Percentiles rank a stretch among this genome's conserved stretches.
Evolutionary conservation across 2,329 filamentous ascomycete genomes (phyloP).

Genomic region (Penicillium sp.): DNA sequence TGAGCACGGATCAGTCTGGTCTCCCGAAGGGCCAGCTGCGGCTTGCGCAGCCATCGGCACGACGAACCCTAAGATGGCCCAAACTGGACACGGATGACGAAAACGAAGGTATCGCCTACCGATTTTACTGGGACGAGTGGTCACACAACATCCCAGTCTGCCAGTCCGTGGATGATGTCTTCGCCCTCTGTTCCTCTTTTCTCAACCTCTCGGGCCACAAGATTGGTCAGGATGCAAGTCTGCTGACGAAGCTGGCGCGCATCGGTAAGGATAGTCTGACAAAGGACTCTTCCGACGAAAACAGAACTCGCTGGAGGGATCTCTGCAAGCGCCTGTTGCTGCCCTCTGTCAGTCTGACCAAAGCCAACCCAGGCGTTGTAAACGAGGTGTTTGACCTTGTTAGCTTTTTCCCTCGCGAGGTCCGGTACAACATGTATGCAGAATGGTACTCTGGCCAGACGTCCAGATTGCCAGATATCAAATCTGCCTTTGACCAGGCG

Average conservation of each 20-base stretch:
- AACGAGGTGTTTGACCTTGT: conserved; percentile 84
- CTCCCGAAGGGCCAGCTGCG: conserved; percentile 66
- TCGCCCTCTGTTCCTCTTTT: conserved; percentile 77
- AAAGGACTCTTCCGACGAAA: conserved; percentile 65
- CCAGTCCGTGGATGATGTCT: conserved; percentile 84
- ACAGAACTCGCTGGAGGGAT: conserved; percentile 75
- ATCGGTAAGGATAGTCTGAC: conserved; percentile 74
- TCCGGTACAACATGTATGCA: conserved; percentile 81
- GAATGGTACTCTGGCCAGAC: conserved; percentile 84
- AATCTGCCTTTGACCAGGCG: conserved; percentile 70
- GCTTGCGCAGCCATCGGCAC: conserved; percentile 55
- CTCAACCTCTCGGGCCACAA: conserved; percentile 82
- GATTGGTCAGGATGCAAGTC: conserved; percentile 74
- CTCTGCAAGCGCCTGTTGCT: conserved; percentile 79
- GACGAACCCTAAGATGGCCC: conserved; percentile 74
- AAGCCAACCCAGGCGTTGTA: conserved; percentile 75
- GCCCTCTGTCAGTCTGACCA: conserved; percentile 80
- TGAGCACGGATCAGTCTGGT: conserved; percentile 61
- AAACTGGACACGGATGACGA: conserved; percentile 72
- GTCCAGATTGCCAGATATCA: conserved; percentile 72
- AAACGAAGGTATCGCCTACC: conserved; percentile 70
- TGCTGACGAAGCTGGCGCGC: conserved; percentile 76
- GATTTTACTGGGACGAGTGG: conserved; percentile 98
- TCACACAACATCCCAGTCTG: conserved; percentile 87
- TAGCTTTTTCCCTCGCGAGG: conserved; percentile 68